Percentiles rank a stretch among this genome's conserved stretches.
phyloP scores from a whole-genome alignment of 805 yeast genomes.

The Candida sithepensis region DNA sequence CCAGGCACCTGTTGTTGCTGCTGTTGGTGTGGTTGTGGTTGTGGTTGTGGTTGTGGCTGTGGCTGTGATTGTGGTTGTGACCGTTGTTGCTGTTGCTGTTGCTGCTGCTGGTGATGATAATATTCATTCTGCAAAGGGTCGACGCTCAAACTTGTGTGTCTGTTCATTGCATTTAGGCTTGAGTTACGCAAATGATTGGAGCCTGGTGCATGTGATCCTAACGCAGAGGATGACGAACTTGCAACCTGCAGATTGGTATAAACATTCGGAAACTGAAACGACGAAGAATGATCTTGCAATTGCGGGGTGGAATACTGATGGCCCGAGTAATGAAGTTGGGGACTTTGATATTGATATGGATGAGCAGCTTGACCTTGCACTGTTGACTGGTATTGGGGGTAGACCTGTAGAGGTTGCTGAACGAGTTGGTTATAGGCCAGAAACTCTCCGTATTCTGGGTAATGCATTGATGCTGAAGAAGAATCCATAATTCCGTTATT shows the following conservation, averaged over 20 bases:
- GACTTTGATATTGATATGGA: not conserved
- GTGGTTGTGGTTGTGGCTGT: constrained; percentile 7
- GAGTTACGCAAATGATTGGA: not conserved
- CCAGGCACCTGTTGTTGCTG: constrained; percentile 3
- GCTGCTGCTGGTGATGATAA: constrained; percentile 1
- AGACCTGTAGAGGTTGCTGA: not conserved
- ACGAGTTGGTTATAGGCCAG: not conserved
- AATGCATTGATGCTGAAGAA: not conserved
- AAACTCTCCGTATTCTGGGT: not conserved
- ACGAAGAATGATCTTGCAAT: constrained; percentile 1
- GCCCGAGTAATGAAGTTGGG: not conserved
- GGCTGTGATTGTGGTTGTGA: no score
- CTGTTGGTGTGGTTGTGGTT: not conserved
- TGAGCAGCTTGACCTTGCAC: not conserved
- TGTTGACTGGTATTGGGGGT: not conserved
- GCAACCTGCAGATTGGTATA: not conserved
- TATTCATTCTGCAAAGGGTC: constrained; percentile 4
- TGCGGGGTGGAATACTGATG: not conserved
- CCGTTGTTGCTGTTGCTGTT: not conserved
- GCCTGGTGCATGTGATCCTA: not conserved
- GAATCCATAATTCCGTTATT: not conserved
- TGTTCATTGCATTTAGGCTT: not conserved
- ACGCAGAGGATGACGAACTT: not conserved
- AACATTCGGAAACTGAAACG: constrained; percentile 4
- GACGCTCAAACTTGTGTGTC: constrained; percentile 3